Evolutionary conservation across 2,329 filamentous ascomycete species (phyloP), one percentile per base, ranked within the genome.

Genomic region (Fusarium sulawesiense): DNA sequence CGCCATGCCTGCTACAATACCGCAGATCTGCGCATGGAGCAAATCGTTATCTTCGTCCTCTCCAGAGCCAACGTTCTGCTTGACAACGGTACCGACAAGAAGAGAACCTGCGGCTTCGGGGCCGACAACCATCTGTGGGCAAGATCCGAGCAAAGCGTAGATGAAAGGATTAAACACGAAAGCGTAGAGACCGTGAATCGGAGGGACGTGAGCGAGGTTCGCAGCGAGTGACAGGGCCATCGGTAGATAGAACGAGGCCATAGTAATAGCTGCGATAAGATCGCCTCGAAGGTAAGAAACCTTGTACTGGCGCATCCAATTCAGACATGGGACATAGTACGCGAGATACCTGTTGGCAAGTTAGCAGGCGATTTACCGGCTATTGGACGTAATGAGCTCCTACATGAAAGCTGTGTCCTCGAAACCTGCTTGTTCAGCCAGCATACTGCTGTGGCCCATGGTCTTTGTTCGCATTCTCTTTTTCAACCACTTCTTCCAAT

Each of bases 211-310:
- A 8, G 92, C 94, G 44, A 99, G 89, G 77, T 98, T 98, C 42
- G 93, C 90, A 58, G 96, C 94, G 70, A 97, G 91, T 0, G 96
- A 98, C 16, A 99, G 87, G 0, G 94, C 92, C 94, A 99, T 98
- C 54, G 96, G 96, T 40, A 99, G 92, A 79, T 99, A 99, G 83
- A 99, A 96, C 27, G 94, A 97, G n/a, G 95, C 93, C 83, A 99
- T 91, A n/a, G 96, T 98, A 68, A 98, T 79, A 50, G 95, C 94
- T 11, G 95, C 92, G 16, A 97, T 85, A 20, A 98, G 82, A 79
- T 99, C 96, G 49, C 96, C 96, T 73, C 91, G 89, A 49, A 98
- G 80, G 80, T 93, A 97, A 6, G 89, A 87, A 86, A 89, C 90
- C 73, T 88, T 89, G 80, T 99, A 99, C 81, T 97, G 93, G 55